Evolutionary conservation across 129 eudicot species (phyloP), one percentile per base, ranked within the genome.

Genomic region (Dittrichia graveolens): DNA sequence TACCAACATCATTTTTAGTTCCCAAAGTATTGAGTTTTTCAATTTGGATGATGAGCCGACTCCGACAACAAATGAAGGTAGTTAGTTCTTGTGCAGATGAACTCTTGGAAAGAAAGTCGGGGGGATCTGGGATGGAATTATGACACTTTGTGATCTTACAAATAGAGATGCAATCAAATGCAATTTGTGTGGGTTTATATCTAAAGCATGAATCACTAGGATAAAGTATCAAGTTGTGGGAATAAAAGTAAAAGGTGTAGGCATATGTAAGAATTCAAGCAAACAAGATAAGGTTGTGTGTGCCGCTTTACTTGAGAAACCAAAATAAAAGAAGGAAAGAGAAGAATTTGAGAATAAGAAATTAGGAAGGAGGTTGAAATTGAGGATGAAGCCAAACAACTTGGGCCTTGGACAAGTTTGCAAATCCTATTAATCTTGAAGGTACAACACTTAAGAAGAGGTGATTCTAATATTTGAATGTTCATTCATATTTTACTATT

Each of bases 181-280:
- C 48, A 62, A n/a, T 2, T 62, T 62, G 5, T 62, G 68, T 62
- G 48, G 34, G 47, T 31, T 57, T 34, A 6, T 57, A 57, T 57
- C 40, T 24, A 24, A 24, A 57, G 62, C 6, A n/a, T 39, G 68
- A 6, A 41, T 62, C 31, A 38, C 24, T 39, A 62, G 48, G 11
- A 48, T 62, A 12, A 61, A 61, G 48, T n/a, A 62, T 9, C 68
- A 62, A 5, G 34, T 62, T 37, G 68, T 31, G 3, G 10, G 48
- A 62, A 37, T 12, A 39, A 62, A 38, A 62, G 48, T 47, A 62
- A 62, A 37, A 7, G 48, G 45, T 62, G 68, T 62, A 38, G 24
- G 31, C 14, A 8, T 57, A 39, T 62, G 68, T 62, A 38, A 13
- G 8, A 41, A 39, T 13, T 48, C 68, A 62, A 62, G 68, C 31